Conservation (phyloP, 2,329 filamentous ascomycete genomes). For the Daldinia sp. region DNA sequence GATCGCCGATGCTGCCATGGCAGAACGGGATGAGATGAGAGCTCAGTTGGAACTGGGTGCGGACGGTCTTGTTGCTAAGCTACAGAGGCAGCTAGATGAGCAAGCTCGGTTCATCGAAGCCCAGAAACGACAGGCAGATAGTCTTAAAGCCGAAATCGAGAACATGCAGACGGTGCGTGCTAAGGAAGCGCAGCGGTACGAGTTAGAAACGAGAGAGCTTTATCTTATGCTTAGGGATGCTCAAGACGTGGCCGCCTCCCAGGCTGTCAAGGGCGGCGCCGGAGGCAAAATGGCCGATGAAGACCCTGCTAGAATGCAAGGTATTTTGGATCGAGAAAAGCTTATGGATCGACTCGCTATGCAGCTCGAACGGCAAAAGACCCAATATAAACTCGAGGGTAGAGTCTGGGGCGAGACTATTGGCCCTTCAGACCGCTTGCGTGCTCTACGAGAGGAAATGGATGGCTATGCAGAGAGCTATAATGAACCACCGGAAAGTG, state of each 20-base stretch:
- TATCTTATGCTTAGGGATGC: slow-evolving; percentile 99
- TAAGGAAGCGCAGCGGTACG: slow-evolving; percentile 93
- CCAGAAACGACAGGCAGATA: slow-evolving; percentile 85
- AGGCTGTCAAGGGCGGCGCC: slow-evolving; percentile 71
- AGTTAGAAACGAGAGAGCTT: slow-evolving; percentile 93
- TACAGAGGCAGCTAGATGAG: slow-evolving; percentile 94
- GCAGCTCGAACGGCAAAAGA: slow-evolving; percentile 96
- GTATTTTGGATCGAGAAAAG: slow-evolving; percentile 90
- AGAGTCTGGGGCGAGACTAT: slow-evolving; percentile 86
- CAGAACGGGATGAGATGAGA: slow-evolving; percentile 95
- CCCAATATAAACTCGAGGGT: slow-evolving; percentile 95
- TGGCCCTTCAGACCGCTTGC: slow-evolving; percentile 90
- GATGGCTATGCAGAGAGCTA: slow-evolving; percentile 66
- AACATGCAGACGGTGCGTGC: slow-evolving; percentile 87
- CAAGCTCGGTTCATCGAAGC: slow-evolving; percentile 91
- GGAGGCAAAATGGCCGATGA: slow-evolving; percentile 67
- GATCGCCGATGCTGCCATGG: slow-evolving; percentile 94
- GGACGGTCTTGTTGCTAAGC: slow-evolving; percentile 90
- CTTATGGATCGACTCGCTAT: slow-evolving; percentile 95
- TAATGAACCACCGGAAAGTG: slow-evolving; percentile 58
- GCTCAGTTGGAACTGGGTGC: slow-evolving; percentile 90
- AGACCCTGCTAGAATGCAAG: slow-evolving; percentile 84
- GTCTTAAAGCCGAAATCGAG: slow-evolving; percentile 88
- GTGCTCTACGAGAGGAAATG: slow-evolving; percentile 95
- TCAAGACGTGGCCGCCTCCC: slow-evolving; percentile 93